Percentiles rank a stretch among this genome's conserved stretches.
Evolutionary conservation across 805 yeast species (phyloP).

Genomic region (Metschnikowia similis): DNA sequence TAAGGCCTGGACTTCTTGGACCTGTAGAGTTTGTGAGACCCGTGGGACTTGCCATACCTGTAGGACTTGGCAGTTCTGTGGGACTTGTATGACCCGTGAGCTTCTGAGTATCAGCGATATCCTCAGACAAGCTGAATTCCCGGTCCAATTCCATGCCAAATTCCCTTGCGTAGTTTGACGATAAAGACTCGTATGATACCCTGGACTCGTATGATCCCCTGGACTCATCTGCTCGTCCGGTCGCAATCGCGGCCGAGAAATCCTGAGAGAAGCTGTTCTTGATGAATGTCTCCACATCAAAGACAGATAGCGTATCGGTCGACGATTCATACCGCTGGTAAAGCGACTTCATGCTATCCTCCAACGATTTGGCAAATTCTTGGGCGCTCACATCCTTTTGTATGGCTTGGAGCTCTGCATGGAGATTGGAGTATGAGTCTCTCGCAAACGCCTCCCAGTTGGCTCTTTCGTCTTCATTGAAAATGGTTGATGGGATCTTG

Average conservation of each 20-base stretch:
- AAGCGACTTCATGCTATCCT: conserved; percentile 2
- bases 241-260: neutral
- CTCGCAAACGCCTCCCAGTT: conserved; percentile 23
- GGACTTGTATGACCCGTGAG: too few species aligned
- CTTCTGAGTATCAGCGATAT: neutral
- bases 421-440: conserved; percentile 24
- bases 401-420: conserved; percentile 21
- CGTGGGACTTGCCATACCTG: too few species aligned
- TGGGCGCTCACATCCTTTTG: conserved; percentile 12
- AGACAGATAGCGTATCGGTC: conserved; percentile 6
- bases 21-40: too few species aligned
- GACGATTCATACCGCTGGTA: conserved; percentile 4
- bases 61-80: too few species aligned
- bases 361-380: neutral
- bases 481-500: conserved; percentile 12
- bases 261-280: conserved; percentile 1
- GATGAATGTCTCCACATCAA: conserved; percentile 7
- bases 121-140: conserved; percentile 21
- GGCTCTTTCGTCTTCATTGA: conserved; percentile 18
- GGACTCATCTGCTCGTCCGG: neutral
- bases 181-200: conserved; percentile 22
- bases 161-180: conserved; percentile 25
- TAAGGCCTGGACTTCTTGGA: neutral
- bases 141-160: conserved; percentile 21
- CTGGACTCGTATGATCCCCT: conserved; percentile 20